Conservation (phyloP, 1,284 basidiomycete genomes). For the Hymenochaete sp. region DNA sequence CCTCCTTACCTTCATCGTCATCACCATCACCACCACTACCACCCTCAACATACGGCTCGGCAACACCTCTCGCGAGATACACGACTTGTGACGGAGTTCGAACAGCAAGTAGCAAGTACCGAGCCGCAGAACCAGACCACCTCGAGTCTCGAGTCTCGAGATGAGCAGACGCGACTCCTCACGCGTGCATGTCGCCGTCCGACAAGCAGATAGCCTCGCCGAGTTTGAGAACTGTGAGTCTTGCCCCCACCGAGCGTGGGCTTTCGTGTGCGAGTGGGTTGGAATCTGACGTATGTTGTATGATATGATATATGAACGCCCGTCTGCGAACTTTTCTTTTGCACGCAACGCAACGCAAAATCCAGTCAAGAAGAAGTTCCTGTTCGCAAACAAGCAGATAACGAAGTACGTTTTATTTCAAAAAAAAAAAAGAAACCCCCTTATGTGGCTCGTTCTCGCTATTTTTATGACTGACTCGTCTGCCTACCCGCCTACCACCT, state of each 20-base stretch:
- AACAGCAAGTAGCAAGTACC: too few relatives aligned
- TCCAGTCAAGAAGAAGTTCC: slow-evolving; percentile 82
- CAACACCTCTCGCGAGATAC: too few relatives aligned
- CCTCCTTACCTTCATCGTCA: too few relatives aligned
- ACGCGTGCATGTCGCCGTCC: slow-evolving; percentile 52
- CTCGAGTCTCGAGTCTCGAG: slow-evolving; percentile 21
- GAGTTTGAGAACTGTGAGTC: slow-evolving; percentile 76
- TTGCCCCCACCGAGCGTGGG: slow-evolving; percentile 4
- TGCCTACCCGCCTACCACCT: too few relatives aligned
- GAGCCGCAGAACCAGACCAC: too few relatives aligned
- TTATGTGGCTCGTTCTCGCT: neutral
- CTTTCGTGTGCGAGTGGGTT: neutral
- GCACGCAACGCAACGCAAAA: slow-evolving; percentile 7
- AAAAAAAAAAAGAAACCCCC: neutral
- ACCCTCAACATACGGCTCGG: too few relatives aligned
- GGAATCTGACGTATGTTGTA: neutral
- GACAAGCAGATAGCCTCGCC: slow-evolving; percentile 69
- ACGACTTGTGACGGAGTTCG: too few relatives aligned
- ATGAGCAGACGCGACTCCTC: slow-evolving; percentile 73
- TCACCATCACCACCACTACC: too few relatives aligned
- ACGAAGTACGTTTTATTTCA: slow-evolving; percentile 51
- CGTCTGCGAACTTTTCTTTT: neutral
- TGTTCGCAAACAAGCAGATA: slow-evolving; percentile 82
- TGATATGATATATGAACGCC: slow-evolving; percentile 4
- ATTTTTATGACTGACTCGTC: too few relatives aligned